Base-by-base conservation (phyloP, 805 yeast genomes). In the Soucietia sequanensis region DNA sequence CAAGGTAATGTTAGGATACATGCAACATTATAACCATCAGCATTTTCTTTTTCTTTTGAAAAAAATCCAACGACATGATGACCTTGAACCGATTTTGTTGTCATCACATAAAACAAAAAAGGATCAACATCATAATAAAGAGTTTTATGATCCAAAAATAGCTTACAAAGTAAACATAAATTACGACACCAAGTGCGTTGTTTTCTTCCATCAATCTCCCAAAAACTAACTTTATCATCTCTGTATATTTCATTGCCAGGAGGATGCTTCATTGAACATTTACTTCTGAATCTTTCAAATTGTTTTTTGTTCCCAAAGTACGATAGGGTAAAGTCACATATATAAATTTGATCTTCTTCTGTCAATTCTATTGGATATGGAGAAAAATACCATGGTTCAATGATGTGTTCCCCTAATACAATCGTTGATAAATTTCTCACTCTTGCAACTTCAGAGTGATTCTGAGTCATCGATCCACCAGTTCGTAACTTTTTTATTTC, bases 361-460 rank as follows among this genome's bases (percentile, higher is more conserved):
- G 97, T 88, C 37, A 89, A 72, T 56, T 93, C 99, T 11, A 88
- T 72, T 0, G 99, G 99, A 58, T 93, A 93, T 1, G 99, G 98
- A 2, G 96, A 85, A 53, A 93, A 93, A 62, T 93, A 93, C 99
- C 99, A 93, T 2, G 99, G 99, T 58, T 93, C 99, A 34, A 93
- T 88, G 47, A 85, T 84, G 58, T 81, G 88, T 43, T 83, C 84
- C 1, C 99, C 99, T 63, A 93, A 78, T 3, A 87, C 82, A 4
- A 93, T 78, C 35, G 77, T 74, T 30, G 76, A 70, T 43, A 93
- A 70, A 54, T 93, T 93, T 47, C 98, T 75, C 30, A 93, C 96
- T 37, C 93, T 73, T 0, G 98, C 89, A 16, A 91, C 85, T 53
- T 91, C 98, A 42, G 82, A 83, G 40, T 75, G 72, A 48, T 74